Evolutionary conservation across 2,329 filamentous ascomycete genomes (phyloP).

Genomic region (Pseudopyrenochaeta lycopersici): DNA sequence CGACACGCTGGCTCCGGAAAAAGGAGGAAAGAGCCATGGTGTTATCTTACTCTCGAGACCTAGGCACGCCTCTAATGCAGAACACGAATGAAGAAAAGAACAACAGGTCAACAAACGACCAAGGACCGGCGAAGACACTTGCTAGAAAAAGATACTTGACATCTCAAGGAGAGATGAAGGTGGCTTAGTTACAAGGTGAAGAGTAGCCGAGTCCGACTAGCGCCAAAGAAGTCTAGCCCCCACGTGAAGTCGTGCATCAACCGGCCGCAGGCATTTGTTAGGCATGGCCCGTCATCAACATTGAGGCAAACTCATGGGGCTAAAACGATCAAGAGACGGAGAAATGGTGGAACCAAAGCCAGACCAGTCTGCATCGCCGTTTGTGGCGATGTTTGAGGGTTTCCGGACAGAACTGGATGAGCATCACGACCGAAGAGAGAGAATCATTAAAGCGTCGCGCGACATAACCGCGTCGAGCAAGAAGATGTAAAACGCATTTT

Average conservation of each 20-base stretch:
- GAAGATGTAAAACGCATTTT: slow-evolving; percentile 76
- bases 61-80: background rate
- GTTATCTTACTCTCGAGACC: background rate
- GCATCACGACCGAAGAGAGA: slow-evolving; percentile 91
- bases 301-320: slow-evolving; percentile 22
- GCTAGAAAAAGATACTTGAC: slow-evolving; percentile 1
- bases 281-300: slow-evolving; percentile 19
- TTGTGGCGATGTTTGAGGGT: slow-evolving; percentile 78
- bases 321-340: slow-evolving; percentile 48
- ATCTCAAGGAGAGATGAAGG: background rate
- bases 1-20: slow-evolving; percentile 44
- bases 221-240: slow-evolving; percentile 21
- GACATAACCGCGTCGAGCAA: slow-evolving; percentile 96
- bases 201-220: slow-evolving; percentile 30
- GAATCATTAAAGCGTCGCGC: slow-evolving; percentile 87
- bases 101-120: background rate
- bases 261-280: slow-evolving; percentile 31
- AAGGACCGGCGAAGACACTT: background rate
- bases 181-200: slow-evolving; percentile 3
- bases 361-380: slow-evolving; percentile 52
- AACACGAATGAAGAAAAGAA: slow-evolving; percentile 1
- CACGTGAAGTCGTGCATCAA: slow-evolving; percentile 33
- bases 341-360: slow-evolving; percentile 44
- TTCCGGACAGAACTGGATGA: slow-evolving; percentile 91
- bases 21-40: slow-evolving; percentile 41